Evolutionary conservation across 2,329 filamentous ascomycete genomes (phyloP), one percentile per base, ranked within the genome.

Genomic region (Cryphonectria radicalis): DNA sequence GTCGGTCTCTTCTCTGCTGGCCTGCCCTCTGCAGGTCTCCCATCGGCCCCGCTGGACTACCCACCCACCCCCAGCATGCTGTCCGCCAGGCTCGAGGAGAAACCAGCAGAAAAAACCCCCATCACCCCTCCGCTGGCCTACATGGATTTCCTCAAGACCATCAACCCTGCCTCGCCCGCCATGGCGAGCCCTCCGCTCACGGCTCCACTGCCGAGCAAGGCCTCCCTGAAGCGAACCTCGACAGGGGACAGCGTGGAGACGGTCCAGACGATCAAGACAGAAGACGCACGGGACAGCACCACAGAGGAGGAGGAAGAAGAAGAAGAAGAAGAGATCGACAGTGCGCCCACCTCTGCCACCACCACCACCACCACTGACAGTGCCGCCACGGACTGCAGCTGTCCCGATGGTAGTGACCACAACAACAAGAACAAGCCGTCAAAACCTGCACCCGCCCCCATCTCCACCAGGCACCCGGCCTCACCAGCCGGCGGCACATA

Each of bases 51-150:
- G 7, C 42, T 73, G 13, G 71, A 73, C 37, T 73, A 71, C 37
- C 71, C 71, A 17, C 71, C 71, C 25, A 73, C 71, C 10, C 71
- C 71, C 19, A 73, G 71, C 67, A 73, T 73, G 71, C 19, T 73
- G 50, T 73, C 71, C 11, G 71, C 69, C 13, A 95, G 95, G 81
- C 83, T 84, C 69, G 88, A 92, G 76, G 86, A 92, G 70, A 88
- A 90, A 72, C 82, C 86, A 62, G 43, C 63, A 17, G 82, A 90
- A 71, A 92, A 90, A 82, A 98, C 95, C 5, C 95, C 95, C 65
- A 97, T 98, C 80, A 97, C 93, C 67, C 95, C 95, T 67, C 95
- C 95, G 3, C 86, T 89, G 32, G 95, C 95, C 71, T 98, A 98
- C 80, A 92, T 93, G 75, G 94, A 98, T 78, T 98, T 98, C 79